phyloP scores from a whole-genome alignment of 2,329 filamentous ascomycete genomes.

The Akanthomyces muscarius region DNA sequence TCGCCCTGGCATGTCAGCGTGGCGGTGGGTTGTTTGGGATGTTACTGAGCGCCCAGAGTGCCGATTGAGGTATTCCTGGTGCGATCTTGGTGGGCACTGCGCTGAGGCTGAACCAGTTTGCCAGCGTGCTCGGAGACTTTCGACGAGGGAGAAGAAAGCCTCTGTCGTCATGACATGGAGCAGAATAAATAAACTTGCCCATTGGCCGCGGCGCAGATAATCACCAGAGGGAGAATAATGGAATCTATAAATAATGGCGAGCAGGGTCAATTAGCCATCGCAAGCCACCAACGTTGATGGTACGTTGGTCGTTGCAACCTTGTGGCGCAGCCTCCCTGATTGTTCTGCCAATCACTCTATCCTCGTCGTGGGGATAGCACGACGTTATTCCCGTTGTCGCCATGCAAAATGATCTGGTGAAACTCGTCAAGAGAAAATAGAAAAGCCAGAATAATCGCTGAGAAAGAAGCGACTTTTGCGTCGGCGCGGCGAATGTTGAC shows the following conservation, averaged over 20 bases:
- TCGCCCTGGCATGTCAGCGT: no score
- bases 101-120: background rate
- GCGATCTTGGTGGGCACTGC: background rate
- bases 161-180: background rate
- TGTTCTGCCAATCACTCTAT: no score
- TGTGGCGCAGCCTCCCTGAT: no score
- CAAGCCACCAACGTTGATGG: background rate
- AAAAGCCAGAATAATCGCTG: background rate
- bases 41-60: background rate
- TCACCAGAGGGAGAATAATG: background rate
- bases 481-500: no score
- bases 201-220: background rate
- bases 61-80: no score
- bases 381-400: no score
- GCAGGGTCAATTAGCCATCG: background rate
- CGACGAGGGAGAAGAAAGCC: background rate
- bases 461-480: no score
- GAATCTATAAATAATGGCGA: background rate
- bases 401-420: no score
- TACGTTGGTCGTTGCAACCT: no score
- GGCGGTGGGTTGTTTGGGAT: no score
- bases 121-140: background rate
- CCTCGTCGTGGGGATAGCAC: no score
- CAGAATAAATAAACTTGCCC: no score
- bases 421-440: background rate